Evolutionary conservation across 2,329 filamentous ascomycete species (phyloP), one percentile per base, ranked within the genome.

Genomic region (Tolypocladium nubicola): DNA sequence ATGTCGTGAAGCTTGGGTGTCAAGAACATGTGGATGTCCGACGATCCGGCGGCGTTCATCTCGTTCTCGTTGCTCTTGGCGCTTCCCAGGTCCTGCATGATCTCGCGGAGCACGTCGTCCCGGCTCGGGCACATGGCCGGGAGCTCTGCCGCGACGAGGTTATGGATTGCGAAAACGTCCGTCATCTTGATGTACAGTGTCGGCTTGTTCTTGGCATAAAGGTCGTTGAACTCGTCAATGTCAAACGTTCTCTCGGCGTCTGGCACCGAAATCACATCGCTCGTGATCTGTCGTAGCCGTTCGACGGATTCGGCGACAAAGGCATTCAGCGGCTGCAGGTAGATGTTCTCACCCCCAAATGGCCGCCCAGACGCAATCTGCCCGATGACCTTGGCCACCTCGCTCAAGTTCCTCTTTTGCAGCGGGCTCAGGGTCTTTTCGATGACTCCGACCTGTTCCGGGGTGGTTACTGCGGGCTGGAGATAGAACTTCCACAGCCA

Each of bases 141-240:
- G 53, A 97, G 82, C 64, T 97, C 90, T 30, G 86, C 80, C 3
- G 90, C 86, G 56, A 97, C 82, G 26, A 97, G 80, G 61, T 87
- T 90, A 73, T 99, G 95, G 59, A 99, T 93, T 53, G 93, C 89
- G 70, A 99, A 97, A 58, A 99, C 92, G 70, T 99, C 94, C 19
- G 89, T 84, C 83, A 99, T 93, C 76, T 99, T 99, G 77, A 99
- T 96, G 76, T 97, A 99, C n/a, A 99, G 79, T 0, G 93, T 97
- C 8, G 94, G 94, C 73, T 96, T 96, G 62, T 91, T 94, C 71
- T 95, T 92, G 57, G 93, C 89, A 69, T 97, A 97, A 8, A 99
- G 81, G 68, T 99, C 94, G 69, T 97, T 97, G 82, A 94, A 99
- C 70, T 97, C 94, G 69, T 99, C 94, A 69, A 99, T 97, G 71